A percentile compares a stretch with the other conserved stretches of the same genome.
Conservation (phyloP, 306 rosid species). For the Potentilla sterilis region DNA sequence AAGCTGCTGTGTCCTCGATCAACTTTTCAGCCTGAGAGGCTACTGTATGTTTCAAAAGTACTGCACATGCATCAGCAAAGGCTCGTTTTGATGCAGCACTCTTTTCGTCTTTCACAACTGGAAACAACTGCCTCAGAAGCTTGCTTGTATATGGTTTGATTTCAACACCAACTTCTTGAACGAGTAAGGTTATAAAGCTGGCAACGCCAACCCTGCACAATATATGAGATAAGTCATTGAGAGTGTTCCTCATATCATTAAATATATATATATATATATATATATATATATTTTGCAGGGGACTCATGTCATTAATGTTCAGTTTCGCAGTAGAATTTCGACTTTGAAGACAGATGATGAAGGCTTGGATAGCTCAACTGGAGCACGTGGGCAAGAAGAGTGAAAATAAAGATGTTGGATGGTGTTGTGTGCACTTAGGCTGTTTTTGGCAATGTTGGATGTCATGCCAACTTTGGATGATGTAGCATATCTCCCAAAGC, state of each 20-base stretch:
- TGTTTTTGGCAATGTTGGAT: too few relatives aligned
- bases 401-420: too few relatives aligned
- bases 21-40: slow-evolving; percentile 70
- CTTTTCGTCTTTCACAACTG: slow-evolving; percentile 80
- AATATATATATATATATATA: too few relatives aligned
- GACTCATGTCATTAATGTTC: too few relatives aligned
- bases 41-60: slow-evolving; percentile 55
- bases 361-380: too few relatives aligned
- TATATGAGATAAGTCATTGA: background rate
- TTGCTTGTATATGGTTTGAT: slow-evolving; percentile 74
- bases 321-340: too few relatives aligned
- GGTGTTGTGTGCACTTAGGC: too few relatives aligned
- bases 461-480: background rate
- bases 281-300: too few relatives aligned
- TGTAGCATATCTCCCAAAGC: background rate
- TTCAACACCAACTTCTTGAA: slow-evolving; percentile 76
- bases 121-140: slow-evolving; percentile 75
- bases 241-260: background rate
- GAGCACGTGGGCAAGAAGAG: too few relatives aligned
- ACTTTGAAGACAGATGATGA: too few relatives aligned
- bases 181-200: slow-evolving; percentile 70
- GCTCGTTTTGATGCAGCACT: slow-evolving; percentile 85
- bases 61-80: slow-evolving; percentile 82
- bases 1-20: slow-evolving; percentile 73
- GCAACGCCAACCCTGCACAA: slow-evolving; percentile 92